Evolutionary conservation across 257 asterid genomes (phyloP).

Genomic region (Echium plantagineum): DNA sequence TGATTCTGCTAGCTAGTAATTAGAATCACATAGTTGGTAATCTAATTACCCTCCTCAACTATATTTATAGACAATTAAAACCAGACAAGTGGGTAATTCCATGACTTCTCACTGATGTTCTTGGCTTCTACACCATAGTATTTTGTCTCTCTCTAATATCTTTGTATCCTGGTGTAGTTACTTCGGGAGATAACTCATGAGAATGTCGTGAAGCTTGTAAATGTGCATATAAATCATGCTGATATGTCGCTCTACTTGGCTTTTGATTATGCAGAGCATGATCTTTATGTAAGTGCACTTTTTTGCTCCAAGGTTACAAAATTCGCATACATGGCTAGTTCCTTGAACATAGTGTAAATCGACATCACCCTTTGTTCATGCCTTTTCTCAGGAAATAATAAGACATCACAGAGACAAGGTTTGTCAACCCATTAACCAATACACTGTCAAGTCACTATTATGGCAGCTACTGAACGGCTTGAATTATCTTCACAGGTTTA

Average conservation of each 20-base stretch:
- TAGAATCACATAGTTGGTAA: too few relatives aligned
- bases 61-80: too few relatives aligned
- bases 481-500: conserved; percentile 85
- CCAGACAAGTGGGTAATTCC: neutral
- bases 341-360: neutral
- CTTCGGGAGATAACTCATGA: conserved; percentile 93
- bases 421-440: conserved; percentile 68
- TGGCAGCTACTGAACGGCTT: conserved; percentile 99
- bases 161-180: conserved; percentile 45
- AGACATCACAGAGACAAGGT: conserved; percentile 97
- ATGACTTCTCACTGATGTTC: neutral
- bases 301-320: conserved; percentile 2
- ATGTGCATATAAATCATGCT: conserved; percentile 84
- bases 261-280: conserved; percentile 95
- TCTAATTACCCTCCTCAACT: neutral
- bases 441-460: conserved; percentile 73
- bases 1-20: too few relatives aligned
- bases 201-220: conserved; percentile 90
- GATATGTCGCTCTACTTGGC: conserved; percentile 97
- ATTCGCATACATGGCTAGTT: neutral
- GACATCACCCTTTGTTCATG: neutral
- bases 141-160: neutral
- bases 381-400: conserved; percentile 61
- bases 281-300: conserved; percentile 73
- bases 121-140: neutral